Evolutionary conservation across 2,329 filamentous ascomycete species (phyloP).

Genomic region (Apiospora hydei): DNA sequence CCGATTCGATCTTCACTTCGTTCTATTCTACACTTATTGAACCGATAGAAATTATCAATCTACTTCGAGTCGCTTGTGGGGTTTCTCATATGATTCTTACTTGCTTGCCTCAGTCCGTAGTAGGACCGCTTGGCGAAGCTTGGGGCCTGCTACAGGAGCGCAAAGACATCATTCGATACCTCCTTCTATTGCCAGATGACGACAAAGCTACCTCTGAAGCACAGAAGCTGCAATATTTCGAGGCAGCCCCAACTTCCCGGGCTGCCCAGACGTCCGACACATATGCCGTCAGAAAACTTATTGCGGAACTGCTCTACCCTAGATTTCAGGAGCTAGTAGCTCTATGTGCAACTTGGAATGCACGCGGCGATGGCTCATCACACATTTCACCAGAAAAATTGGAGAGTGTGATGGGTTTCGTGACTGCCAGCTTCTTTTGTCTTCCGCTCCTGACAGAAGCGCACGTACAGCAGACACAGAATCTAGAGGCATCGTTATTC

Average conservation of each 20-base stretch:
- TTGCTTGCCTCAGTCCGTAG: conserved; percentile 48
- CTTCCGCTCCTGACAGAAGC: conserved; percentile 55
- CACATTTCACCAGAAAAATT: conserved; percentile 62
- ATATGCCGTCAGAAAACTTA: conserved; percentile 56
- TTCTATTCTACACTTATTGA: conserved; percentile 69
- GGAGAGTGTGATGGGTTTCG: conserved; percentile 59
- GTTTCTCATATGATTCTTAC: conserved; percentile 43
- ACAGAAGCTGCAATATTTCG: conserved; percentile 14
- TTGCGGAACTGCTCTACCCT: conserved; percentile 61
- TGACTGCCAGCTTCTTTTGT: conserved; percentile 53
- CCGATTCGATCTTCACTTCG: conserved; percentile 72
- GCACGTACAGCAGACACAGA: conserved; percentile 56
- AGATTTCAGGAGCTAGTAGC: conserved; percentile 59
- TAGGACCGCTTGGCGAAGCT: conserved; percentile 56
- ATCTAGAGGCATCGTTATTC: conserved; percentile 54
- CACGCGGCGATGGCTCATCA: conserved; percentile 50
- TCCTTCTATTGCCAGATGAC: conserved; percentile 58
- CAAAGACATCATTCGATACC: conserved; percentile 57
- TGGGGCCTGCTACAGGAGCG: conserved; percentile 54
- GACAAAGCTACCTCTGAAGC: conserved; percentile 22
- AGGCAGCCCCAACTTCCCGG: conserved; percentile 30
- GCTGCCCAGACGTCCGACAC: conserved; percentile 46
- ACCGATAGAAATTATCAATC: conserved; percentile 69
- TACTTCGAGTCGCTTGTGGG: conserved; percentile 76
- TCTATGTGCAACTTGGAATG: conserved; percentile 57